These are phyloP conservation scores for Blastomyces emzantsi DNA, from an alignment of 2,329 filamentous ascomycete species.

Conservation along the genomic window DNA sequence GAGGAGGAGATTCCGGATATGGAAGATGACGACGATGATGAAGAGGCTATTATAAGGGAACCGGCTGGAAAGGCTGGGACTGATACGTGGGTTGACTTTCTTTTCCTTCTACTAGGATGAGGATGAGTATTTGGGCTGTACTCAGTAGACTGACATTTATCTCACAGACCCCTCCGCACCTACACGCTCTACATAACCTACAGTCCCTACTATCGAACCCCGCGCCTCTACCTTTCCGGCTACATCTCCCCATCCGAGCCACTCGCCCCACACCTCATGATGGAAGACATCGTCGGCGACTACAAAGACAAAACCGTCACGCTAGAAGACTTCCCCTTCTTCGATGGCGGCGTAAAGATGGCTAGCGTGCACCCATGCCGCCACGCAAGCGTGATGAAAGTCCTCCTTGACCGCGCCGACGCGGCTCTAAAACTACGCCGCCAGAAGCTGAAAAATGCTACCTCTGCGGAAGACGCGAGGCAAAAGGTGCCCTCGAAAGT, in stretches of 20 bases:
- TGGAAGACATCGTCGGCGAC: slow-evolving; percentile 93
- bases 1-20: slow-evolving; percentile 89
- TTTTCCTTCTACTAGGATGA: not conserved
- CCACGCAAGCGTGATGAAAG: slow-evolving; percentile 97
- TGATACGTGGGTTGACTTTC: slow-evolving; percentile 43
- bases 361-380: slow-evolving; percentile 95
- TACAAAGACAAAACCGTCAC: slow-evolving; percentile 99
- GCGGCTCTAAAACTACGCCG: slow-evolving; percentile 81
- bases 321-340: slow-evolving; percentile 93
- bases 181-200: slow-evolving; percentile 99
- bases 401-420: slow-evolving; percentile 87
- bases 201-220: slow-evolving; percentile 91
- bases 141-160: not conserved
- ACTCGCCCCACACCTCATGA: slow-evolving; percentile 75
- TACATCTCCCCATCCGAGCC: slow-evolving; percentile 73
- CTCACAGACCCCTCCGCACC: slow-evolving; percentile 65
- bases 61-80: slow-evolving; percentile 42
- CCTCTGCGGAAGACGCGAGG: slow-evolving; percentile 32
- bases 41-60: slow-evolving; percentile 91
- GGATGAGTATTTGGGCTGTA: not conserved
- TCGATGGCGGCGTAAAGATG: slow-evolving; percentile 86
- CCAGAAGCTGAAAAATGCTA: slow-evolving; percentile 64
- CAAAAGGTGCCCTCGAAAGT: slow-evolving; percentile 40
- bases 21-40: slow-evolving; percentile 91
- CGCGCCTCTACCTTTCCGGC: slow-evolving; percentile 87